Evolutionary conservation across 108 stramenopile species (phyloP).

Genomic region (Pseudonitzschia delicatissima): DNA sequence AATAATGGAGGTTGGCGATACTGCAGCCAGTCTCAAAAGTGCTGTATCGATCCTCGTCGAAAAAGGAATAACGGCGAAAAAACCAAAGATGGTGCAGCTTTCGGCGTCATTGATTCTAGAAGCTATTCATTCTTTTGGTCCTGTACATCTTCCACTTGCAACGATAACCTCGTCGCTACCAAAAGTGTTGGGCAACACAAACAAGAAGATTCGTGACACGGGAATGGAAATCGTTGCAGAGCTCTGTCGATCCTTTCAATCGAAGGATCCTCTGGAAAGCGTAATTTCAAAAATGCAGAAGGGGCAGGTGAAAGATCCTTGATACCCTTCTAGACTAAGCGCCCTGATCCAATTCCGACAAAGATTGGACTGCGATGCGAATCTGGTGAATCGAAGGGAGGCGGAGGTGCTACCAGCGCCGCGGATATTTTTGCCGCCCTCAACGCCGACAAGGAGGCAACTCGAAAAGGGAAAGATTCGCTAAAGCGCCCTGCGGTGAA

Average conservation of each 20-base stretch:
- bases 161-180: constrained; percentile 45
- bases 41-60: constrained; percentile 52
- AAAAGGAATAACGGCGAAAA: constrained; percentile 67
- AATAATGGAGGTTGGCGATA: constrained; percentile 68
- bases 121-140: constrained; percentile 64
- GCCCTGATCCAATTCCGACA: constrained; percentile 41
- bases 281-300: constrained; percentile 70
- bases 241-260: constrained; percentile 77
- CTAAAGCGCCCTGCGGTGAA: constrained; percentile 67
- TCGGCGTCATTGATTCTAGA: constrained; percentile 54
- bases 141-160: constrained; percentile 53
- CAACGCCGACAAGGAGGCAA: constrained; percentile 52
- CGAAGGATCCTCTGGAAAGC: constrained; percentile 56
- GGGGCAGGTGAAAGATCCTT: constrained; percentile 70
- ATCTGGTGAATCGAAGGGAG: neutral
- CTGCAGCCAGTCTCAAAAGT: constrained; percentile 52
- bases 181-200: constrained; percentile 61
- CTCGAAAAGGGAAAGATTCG: constrained; percentile 55
- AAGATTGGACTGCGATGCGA: constrained; percentile 40
- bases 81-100: constrained; percentile 75
- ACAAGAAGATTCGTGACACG: constrained; percentile 72
- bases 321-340: constrained; percentile 52
- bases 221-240: constrained; percentile 77
- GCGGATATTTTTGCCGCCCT: constrained; percentile 59
- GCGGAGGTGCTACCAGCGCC: constrained; percentile 20